Conservation (phyloP, 805 yeast genomes). For the Saitoella complicata region DNA sequence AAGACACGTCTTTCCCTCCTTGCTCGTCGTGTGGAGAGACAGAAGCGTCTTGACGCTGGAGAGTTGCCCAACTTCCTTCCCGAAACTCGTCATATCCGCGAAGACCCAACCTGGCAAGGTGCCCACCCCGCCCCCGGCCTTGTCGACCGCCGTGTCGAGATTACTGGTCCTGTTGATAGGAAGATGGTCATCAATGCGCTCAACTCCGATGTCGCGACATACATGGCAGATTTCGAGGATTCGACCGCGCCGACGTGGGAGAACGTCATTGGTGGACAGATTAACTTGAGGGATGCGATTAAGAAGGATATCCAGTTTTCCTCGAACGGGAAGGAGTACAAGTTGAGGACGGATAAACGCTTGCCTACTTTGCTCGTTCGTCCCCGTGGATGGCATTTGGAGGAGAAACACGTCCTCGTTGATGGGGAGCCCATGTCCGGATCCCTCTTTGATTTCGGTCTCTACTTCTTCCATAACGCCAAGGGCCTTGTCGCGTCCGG, state of each 20-base stretch:
- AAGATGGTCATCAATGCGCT: slow-evolving; percentile 63
- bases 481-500: slow-evolving; percentile 39
- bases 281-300: slow-evolving; percentile 52
- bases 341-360: slow-evolving; percentile 36
- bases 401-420: slow-evolving; percentile 46
- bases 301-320: slow-evolving; percentile 34
- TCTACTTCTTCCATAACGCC: slow-evolving; percentile 57
- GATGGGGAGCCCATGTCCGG: slow-evolving; percentile 57
- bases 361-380: slow-evolving; percentile 38
- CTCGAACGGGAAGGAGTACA: slow-evolving; percentile 28
- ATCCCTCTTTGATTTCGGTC: slow-evolving; percentile 51
- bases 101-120: slow-evolving; percentile 56
- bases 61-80: slow-evolving; percentile 54
- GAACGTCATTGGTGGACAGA: slow-evolving; percentile 53
- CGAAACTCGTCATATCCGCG: slow-evolving; percentile 44
- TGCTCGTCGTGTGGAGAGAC: slow-evolving; percentile 38
- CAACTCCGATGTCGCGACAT: slow-evolving; percentile 52
- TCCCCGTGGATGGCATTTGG: slow-evolving; percentile 61
- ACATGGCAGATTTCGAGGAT: slow-evolving; percentile 57
- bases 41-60: slow-evolving; percentile 42
- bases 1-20: slow-evolving; percentile 39
- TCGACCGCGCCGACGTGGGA: slow-evolving; percentile 57
- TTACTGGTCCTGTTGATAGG: slow-evolving; percentile 62
- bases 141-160: slow-evolving; percentile 56
- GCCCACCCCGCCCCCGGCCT: slow-evolving; percentile 54